phyloP scores from a whole-genome alignment of 2,329 filamentous ascomycete species.

The Cadophora malorum region DNA sequence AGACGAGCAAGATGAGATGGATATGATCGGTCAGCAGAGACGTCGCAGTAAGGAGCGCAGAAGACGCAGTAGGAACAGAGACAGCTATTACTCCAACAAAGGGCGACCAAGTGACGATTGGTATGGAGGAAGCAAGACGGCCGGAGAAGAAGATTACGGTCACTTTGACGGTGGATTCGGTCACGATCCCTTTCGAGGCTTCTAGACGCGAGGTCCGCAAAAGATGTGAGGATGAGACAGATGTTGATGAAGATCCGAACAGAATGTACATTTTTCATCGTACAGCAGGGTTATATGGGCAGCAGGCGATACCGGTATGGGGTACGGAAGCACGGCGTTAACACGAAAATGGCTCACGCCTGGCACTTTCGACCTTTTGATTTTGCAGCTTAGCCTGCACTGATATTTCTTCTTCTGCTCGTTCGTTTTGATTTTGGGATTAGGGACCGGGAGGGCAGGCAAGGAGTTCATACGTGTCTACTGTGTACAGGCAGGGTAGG shows the following conservation, averaged over 20 bases:
- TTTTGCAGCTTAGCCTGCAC: background rate
- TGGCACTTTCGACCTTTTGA: constrained; percentile 6
- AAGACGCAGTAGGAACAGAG: constrained; percentile 40
- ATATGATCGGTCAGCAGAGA: constrained; percentile 38
- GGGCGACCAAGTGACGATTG: constrained; percentile 54
- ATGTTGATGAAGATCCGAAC: background rate
- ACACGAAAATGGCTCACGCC: constrained; percentile 16
- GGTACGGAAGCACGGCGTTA: constrained; percentile 4
- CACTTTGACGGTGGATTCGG: constrained; percentile 48
- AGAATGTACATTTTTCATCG: constrained; percentile 5
- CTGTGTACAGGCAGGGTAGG: background rate
- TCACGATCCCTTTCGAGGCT: constrained; percentile 68
- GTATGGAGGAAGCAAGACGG: constrained; percentile 54
- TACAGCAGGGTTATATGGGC: constrained; percentile 3
- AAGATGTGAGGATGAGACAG: background rate
- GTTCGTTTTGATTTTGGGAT: background rate
- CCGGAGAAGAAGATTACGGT: constrained; percentile 60
- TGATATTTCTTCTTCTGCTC: background rate
- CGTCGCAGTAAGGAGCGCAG: constrained; percentile 40
- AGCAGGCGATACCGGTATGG: background rate
- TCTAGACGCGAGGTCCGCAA: constrained; percentile 48
- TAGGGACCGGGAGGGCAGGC: background rate
- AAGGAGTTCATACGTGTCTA: background rate
- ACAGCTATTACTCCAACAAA: constrained; percentile 41
- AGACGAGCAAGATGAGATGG: constrained; percentile 45